Percentiles rank a stretch among this genome's conserved stretches.
phyloP scores from a whole-genome alignment of 495 filamentous ascomycete genomes.

The Cladorrhinum samala region DNA sequence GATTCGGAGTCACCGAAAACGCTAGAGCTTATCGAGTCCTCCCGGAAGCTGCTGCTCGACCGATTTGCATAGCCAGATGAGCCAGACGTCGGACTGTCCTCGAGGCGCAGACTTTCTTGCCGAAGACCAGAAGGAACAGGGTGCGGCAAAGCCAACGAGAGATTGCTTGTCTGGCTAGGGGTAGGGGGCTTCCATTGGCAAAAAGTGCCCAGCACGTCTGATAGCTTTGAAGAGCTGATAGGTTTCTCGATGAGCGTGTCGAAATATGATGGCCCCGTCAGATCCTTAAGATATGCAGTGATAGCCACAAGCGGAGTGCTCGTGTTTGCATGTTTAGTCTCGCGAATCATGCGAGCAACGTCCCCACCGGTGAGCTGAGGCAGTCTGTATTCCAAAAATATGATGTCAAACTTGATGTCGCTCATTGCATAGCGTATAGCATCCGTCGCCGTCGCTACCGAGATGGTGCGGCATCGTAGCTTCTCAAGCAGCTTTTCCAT shows the following conservation, averaged over 20 bases:
- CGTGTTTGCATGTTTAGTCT: constrained; percentile 90
- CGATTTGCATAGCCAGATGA: constrained; percentile 66
- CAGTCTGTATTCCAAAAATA: constrained; percentile 94
- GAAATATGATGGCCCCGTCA: constrained; percentile 90
- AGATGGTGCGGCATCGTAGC: constrained; percentile 89
- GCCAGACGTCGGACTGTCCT: constrained; percentile 78
- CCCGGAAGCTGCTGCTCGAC: constrained; percentile 68
- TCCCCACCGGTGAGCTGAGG: constrained; percentile 92
- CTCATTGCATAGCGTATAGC: constrained; percentile 87
- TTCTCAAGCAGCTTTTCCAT: constrained; percentile 97
- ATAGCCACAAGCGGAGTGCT: constrained; percentile 93
- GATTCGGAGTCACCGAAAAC: constrained; percentile 80
- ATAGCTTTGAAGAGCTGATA: constrained; percentile 80
- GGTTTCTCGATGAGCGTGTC: constrained; percentile 93
- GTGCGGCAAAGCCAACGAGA: constrained; percentile 37
- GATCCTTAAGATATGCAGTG: constrained; percentile 95
- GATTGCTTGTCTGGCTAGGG: constrained; percentile 38
- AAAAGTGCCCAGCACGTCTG: constrained; percentile 73
- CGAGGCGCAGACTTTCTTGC: constrained; percentile 52
- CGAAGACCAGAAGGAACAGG: constrained; percentile 59
- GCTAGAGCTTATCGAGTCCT: constrained; percentile 81
- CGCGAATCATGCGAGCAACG: constrained; percentile 93
- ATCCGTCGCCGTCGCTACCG: constrained; percentile 79
- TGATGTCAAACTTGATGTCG: constrained; percentile 93
- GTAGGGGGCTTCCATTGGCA: constrained; percentile 89